Evolutionary conservation across 495 filamentous ascomycete species (phyloP).

Genomic region (Oleoguttula mirabilis): DNA sequence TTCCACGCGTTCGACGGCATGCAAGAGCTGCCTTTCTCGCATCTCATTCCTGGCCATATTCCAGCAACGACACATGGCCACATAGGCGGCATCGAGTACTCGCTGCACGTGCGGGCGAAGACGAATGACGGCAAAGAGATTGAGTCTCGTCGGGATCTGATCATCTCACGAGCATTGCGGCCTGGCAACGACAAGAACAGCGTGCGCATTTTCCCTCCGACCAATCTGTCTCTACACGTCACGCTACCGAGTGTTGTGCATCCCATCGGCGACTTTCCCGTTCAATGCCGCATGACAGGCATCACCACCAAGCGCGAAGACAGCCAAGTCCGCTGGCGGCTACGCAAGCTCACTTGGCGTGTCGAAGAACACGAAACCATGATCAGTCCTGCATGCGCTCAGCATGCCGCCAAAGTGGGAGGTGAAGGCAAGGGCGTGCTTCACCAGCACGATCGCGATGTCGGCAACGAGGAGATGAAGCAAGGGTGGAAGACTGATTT

Average conservation of each 20-base stretch:
- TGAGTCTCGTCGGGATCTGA: constrained; percentile 49
- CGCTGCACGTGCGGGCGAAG: constrained; percentile 58
- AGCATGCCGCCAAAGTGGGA: constrained; percentile 62
- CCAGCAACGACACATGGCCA: constrained; percentile 67
- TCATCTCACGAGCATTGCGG: constrained; percentile 62
- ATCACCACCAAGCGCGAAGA: constrained; percentile 47
- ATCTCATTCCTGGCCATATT: constrained; percentile 73
- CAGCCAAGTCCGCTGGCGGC: constrained; percentile 64
- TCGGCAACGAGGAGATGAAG: constrained; percentile 65
- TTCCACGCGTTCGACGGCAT: constrained; percentile 44
- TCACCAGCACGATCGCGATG: constrained; percentile 62
- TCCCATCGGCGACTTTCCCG: constrained; percentile 71
- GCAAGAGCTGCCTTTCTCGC: constrained; percentile 85
- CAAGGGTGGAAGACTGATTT: constrained; percentile 95
- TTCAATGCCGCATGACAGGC: constrained; percentile 69
- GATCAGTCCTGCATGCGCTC: constrained; percentile 67
- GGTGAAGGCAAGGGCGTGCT: constrained; percentile 62
- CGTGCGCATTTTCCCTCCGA: constrained; percentile 90
- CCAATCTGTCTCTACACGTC: constrained; percentile 73
- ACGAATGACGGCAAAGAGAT: constrained; percentile 50
- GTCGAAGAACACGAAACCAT: constrained; percentile 77
- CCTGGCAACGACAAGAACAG: constrained; percentile 64
- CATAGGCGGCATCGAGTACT: constrained; percentile 66
- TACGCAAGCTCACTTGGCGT: constrained; percentile 84
- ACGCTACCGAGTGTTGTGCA: constrained; percentile 72